A percentile compares a stretch with the other conserved stretches of the same genome.
Conservation (phyloP, 352 stramenopile genomes). For the Paralagenidium karlingii region DNA sequence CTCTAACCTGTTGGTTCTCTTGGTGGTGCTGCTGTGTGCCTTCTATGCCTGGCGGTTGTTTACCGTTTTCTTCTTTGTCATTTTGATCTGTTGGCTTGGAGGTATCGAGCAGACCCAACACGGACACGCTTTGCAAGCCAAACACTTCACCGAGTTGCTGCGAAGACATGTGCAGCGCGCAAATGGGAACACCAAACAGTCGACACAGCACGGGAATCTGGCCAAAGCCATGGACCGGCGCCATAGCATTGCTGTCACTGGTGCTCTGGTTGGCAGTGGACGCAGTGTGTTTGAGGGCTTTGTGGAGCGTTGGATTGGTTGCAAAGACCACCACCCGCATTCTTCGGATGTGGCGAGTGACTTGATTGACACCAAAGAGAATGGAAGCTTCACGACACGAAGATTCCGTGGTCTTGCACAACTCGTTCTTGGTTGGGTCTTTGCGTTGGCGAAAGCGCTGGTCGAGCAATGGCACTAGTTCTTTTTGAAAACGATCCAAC, state of each 20-base stretch:
- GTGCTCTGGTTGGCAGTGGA: no score
- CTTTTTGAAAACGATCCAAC: slow-evolving; percentile 52
- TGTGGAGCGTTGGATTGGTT: slow-evolving; percentile 39
- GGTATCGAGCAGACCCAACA: no score
- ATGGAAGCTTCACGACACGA: no score
- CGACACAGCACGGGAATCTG: slow-evolving; percentile 59
- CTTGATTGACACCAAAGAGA: slow-evolving; percentile 43
- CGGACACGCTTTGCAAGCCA: slow-evolving; percentile 32
- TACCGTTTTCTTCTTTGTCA: no score
- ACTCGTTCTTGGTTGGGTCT: no score
- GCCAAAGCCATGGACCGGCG: slow-evolving; percentile 32
- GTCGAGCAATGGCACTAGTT: slow-evolving; percentile 18
- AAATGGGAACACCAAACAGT: slow-evolving; percentile 50
- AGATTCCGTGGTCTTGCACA: no score
- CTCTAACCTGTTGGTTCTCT: no score
- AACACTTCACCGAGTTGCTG: slow-evolving; percentile 47
- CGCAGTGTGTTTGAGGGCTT: no score
- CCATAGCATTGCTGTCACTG: no score
- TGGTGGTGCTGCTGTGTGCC: no score
- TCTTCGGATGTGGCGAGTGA: slow-evolving; percentile 21
- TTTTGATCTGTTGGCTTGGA: no score
- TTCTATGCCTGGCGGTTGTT: no score
- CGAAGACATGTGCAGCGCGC: slow-evolving; percentile 58
- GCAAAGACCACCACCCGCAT: slow-evolving; percentile 55
- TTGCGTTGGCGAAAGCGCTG: slow-evolving; percentile 3